Base-by-base conservation (phyloP, 2,329 filamentous ascomycete genomes). In the Myotisia sp. region DNA sequence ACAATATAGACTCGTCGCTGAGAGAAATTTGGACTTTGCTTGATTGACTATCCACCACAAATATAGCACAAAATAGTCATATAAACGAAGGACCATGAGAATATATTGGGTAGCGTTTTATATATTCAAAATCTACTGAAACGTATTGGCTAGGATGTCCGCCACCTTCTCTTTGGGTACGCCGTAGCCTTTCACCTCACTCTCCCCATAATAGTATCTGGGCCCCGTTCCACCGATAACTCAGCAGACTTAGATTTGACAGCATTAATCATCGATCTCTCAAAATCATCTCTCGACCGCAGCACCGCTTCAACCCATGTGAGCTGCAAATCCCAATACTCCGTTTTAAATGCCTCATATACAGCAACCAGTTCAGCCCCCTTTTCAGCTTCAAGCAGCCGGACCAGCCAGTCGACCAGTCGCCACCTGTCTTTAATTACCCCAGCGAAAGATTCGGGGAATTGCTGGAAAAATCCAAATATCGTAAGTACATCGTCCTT, bases 271-370 rank as follows among this genome's bases (percentile, higher is more conserved):
- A 95, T 84, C 40, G 73, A 71, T 45, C 87, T 69, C 57, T 95
- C 90, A 60, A 92, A 95, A 62, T 98, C 90, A 56, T 98, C 90
- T 46, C 92, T 68, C 2, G 76, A 69, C 45, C 86, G 71, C 43
- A 98, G 54, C 30, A 93, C 87, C 5, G 82, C 79, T 65, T 98
- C 92, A 5, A 98, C 85, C 90, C 90, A 98, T 29, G 76, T 79
- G 39, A 95, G 76, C 56, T 92, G 84, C 53, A 95, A 64, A 59
- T 98, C 90, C 82, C 87, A 93, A 57, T 93, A 94, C 29, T 73
- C 69, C 24, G 60, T 64, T 67, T 94, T 95, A 63, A 98, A 87
- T 4, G 65, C 63, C 47, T 79, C 79, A 51, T 92, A 95, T 1
- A 82, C 76, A 33, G 80, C 74, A 10, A 84, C 74, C 1, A 94